phyloP scores from a whole-genome alignment of 768 basidiomycete genomes.

The Lyophyllum semitale region DNA sequence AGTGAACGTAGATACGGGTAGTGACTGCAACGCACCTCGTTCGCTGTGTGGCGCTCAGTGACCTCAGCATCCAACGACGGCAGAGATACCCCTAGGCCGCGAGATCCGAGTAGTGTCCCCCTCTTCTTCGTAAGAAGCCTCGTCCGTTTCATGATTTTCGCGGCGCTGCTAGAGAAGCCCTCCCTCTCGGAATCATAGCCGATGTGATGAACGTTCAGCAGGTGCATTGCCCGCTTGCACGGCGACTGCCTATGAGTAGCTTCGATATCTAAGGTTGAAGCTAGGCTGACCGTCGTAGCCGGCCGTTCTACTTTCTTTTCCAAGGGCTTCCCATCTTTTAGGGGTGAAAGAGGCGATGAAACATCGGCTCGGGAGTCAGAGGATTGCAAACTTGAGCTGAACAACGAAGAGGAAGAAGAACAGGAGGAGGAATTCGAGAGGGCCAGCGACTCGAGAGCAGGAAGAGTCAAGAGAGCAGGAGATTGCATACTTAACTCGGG shows the following conservation, averaged over 20 bases:
- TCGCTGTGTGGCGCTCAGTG: not conserved
- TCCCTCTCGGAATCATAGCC: slow-evolving; percentile 20
- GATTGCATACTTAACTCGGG: not conserved
- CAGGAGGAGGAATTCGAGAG: slow-evolving; percentile 16
- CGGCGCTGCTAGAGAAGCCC: not conserved
- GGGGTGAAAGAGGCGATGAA: slow-evolving; percentile 15
- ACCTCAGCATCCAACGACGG: not conserved
- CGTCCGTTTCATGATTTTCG: not conserved
- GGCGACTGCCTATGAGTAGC: slow-evolving; percentile 7
- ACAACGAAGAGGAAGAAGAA: slow-evolving; percentile 12
- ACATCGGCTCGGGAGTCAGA: slow-evolving; percentile 18
- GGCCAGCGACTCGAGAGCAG: slow-evolving; percentile 16
- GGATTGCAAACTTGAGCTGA: slow-evolving; percentile 8
- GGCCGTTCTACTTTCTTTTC: not conserved
- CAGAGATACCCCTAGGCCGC: not conserved
- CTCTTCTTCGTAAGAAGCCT: not conserved
- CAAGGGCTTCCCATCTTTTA: not conserved
- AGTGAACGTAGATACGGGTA: not conserved
- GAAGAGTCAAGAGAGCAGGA: slow-evolving; percentile 1
- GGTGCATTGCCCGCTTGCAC: not conserved
- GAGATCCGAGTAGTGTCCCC: not conserved
- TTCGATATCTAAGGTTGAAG: not conserved
- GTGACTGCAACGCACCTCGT: not conserved
- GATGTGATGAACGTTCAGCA: not conserved
- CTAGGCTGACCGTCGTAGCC: not conserved